phyloP scores from a whole-genome alignment of 768 basidiomycete species.

The Serendipita sp. region DNA sequence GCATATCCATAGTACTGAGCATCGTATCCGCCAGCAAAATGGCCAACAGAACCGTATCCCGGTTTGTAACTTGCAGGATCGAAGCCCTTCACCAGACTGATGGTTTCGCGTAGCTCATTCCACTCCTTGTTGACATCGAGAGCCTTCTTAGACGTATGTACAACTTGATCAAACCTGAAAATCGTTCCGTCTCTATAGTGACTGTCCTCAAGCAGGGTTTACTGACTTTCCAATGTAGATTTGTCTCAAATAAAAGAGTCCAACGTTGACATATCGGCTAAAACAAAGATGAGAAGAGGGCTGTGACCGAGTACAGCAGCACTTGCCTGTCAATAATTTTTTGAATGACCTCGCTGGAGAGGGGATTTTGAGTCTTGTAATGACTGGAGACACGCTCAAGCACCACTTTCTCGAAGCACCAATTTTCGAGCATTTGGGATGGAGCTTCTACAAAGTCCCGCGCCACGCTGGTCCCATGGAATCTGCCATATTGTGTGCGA shows the following conservation, averaged over 20 bases:
- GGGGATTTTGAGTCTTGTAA: conserved; percentile 54
- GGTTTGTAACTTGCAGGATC: conserved; percentile 24
- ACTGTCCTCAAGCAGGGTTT: neutral
- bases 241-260: conserved; percentile 68
- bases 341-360: conserved; percentile 56
- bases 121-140: conserved; percentile 67
- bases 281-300: neutral
- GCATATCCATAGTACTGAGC: conserved; percentile 29
- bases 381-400: conserved; percentile 68
- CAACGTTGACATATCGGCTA: conserved; percentile 59
- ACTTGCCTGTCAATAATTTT: conserved; percentile 64
- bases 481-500: conserved; percentile 51
- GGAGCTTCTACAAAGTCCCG: conserved; percentile 82
- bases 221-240: conserved; percentile 65
- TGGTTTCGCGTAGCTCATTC: conserved; percentile 52
- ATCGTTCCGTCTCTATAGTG: neutral
- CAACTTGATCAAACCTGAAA: conserved; percentile 9
- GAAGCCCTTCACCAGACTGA: conserved; percentile 53
- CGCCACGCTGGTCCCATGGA: conserved; percentile 72
- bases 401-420: conserved; percentile 78
- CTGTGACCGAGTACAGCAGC: neutral
- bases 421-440: conserved; percentile 86
- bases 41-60: conserved; percentile 63
- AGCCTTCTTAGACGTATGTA: conserved; percentile 25
- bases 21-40: conserved; percentile 38